Percentiles rank a stretch among this genome's conserved stretches.
These are phyloP conservation scores for Magnolia changhungtana DNA, from an alignment of 164 flowering plant species.

Conservation along the genomic window DNA sequence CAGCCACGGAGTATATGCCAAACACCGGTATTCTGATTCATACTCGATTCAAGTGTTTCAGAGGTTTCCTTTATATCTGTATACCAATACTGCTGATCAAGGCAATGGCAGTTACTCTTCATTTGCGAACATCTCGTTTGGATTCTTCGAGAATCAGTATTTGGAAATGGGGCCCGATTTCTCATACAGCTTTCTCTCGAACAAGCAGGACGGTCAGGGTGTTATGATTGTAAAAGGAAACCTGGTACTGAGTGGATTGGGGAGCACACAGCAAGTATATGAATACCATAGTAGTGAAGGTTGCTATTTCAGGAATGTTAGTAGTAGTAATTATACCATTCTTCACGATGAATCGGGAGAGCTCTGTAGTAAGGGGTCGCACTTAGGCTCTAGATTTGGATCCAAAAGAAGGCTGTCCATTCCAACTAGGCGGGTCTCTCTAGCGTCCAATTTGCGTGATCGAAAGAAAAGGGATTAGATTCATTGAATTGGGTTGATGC, in stretches of 20 bases:
- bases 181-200: constrained; percentile 34
- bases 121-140: constrained; percentile 48
- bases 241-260: constrained; percentile 53
- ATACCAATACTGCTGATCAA: constrained; percentile 34
- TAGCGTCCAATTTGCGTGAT: constrained; percentile 7
- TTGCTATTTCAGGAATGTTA: constrained; percentile 82
- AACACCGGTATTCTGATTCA: constrained; percentile 20
- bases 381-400: constrained; percentile 8
- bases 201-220: constrained; percentile 61
- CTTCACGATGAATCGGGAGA: constrained; percentile 42
- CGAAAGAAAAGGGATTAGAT: constrained; percentile 15
- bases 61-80: constrained; percentile 38
- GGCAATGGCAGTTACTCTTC: constrained; percentile 32
- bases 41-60: constrained; percentile 22
- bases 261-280: constrained; percentile 63
- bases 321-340: constrained; percentile 75
- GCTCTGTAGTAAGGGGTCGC: constrained; percentile 25
- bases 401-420: constrained; percentile 9
- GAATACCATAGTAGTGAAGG: constrained; percentile 27
- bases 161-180: constrained; percentile 9
- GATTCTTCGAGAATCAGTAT: constrained; percentile 36
- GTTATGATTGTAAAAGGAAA: constrained; percentile 50
- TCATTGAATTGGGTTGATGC: background rate
- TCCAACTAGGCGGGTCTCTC: constrained; percentile 19
- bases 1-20: constrained; percentile 32